Percentiles rank a stretch among this genome's conserved stretches.
phyloP scores from a whole-genome alignment of 2,329 filamentous ascomycete genomes.

The Paraphoma sp. region DNA sequence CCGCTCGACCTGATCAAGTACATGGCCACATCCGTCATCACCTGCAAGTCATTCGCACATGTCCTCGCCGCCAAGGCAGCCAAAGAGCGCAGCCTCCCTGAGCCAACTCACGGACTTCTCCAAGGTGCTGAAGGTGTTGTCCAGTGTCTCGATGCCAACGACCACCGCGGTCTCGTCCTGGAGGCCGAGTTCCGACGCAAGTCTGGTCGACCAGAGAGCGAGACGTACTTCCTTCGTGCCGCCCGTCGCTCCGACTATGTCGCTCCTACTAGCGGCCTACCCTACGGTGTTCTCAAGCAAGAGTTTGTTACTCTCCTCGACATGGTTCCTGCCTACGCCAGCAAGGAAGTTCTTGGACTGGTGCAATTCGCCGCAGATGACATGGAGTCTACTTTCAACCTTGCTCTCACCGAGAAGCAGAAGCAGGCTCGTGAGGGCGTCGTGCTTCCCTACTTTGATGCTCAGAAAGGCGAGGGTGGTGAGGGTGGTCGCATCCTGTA shows the following conservation, averaged over 20 bases:
- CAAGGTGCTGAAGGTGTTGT: conserved; percentile 82
- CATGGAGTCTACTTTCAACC: conserved; percentile 75
- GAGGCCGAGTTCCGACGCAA: conserved; percentile 87
- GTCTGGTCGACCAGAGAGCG: conserved; percentile 77
- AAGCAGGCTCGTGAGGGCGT: conserved; percentile 84
- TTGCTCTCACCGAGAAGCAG: conserved; percentile 91
- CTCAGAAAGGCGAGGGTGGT: conserved; percentile 78
- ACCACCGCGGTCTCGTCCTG: conserved; percentile 69
- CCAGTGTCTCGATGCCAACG: conserved; percentile 67
- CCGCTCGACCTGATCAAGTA: conserved; percentile 78
- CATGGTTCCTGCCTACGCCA: conserved; percentile 65
- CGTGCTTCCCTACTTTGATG: conserved; percentile 94
- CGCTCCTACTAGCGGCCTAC: conserved; percentile 11
- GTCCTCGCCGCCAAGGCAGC: conserved; percentile 77
- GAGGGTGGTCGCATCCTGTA: conserved; percentile 94
- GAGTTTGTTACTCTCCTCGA: conserved; percentile 69
- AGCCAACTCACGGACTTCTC: conserved; percentile 78
- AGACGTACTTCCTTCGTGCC: conserved; percentile 65
- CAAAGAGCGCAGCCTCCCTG: conserved; percentile 73
- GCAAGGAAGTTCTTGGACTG: conserved; percentile 12
- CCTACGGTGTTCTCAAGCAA: conserved; percentile 49
- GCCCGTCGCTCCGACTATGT: conserved; percentile 24
- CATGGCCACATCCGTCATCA: conserved; percentile 86
- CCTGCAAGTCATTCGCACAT: conserved; percentile 75
- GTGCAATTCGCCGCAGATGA: conserved; percentile 38